Percentiles rank a stretch among this genome's conserved stretches.
These are phyloP conservation scores for Orbilia brochopaga DNA, from an alignment of 2,329 filamentous ascomycete genomes.

Conservation along the genomic window DNA sequence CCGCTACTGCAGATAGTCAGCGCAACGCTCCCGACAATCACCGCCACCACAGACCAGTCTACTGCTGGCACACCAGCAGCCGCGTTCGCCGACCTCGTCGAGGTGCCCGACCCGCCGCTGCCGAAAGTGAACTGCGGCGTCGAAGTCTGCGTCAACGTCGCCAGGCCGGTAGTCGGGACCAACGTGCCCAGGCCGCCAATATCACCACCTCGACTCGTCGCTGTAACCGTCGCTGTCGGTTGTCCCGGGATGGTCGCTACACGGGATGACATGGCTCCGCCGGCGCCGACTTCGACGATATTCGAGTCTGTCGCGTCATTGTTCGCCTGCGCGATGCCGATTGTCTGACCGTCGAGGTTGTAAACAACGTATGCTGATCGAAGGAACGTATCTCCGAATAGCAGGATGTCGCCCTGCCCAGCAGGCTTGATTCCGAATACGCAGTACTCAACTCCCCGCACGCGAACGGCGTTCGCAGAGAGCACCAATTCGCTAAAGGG, in stretches of 20 bases:
- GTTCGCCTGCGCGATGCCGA: slow-evolving; percentile 39
- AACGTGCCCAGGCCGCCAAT: slow-evolving; percentile 34
- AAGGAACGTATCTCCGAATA: slow-evolving; percentile 75
- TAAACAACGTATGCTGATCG: slow-evolving; percentile 78
- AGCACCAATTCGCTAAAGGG: slow-evolving; percentile 62
- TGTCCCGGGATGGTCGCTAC: slow-evolving; percentile 23
- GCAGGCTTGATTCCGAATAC: slow-evolving; percentile 69
- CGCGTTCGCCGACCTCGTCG: slow-evolving; percentile 22
- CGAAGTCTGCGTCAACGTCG: slow-evolving; percentile 7
- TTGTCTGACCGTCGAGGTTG: slow-evolving; percentile 63
- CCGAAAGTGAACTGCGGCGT: slow-evolving; percentile 25
- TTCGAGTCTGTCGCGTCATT: slow-evolving; percentile 26
- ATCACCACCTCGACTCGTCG: slow-evolving; percentile 34
- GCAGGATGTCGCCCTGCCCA: slow-evolving; percentile 63
- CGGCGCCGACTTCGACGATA: slow-evolving; percentile 27
- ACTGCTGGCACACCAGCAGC: slow-evolving; percentile 25
- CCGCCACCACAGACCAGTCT: slow-evolving; percentile 25
- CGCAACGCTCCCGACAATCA: slow-evolving; percentile 33
- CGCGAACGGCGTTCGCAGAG: slow-evolving; percentile 59
- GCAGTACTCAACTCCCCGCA: slow-evolving; percentile 68
- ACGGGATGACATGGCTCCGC: slow-evolving; percentile 29
- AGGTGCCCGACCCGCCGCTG: slow-evolving; percentile 3
- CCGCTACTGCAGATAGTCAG: slow-evolving; percentile 32
- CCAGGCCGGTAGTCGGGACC: slow-evolving; percentile 24
- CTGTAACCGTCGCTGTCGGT: slow-evolving; percentile 26